A percentile compares a stretch with the other conserved stretches of the same genome.
phyloP scores from a whole-genome alignment of 2,329 filamentous ascomycete species.

The Sphaceloma murrayae region DNA sequence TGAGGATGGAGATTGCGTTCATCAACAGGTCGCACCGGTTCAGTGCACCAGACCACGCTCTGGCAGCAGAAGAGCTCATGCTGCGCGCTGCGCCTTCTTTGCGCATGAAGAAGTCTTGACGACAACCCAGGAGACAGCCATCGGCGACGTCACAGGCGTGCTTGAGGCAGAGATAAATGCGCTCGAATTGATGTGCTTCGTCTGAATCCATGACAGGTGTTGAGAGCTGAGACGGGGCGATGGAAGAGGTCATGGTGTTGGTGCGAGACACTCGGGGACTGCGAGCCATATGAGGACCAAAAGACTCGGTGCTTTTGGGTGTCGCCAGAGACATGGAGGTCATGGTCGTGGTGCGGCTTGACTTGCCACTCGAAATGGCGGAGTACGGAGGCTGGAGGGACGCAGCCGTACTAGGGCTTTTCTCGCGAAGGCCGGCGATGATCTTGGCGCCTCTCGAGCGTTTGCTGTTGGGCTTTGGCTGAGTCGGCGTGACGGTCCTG shows the following conservation, averaged over 20 bases:
- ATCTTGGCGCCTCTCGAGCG: slow-evolving; percentile 44
- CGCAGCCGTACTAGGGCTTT: slow-evolving; percentile 2
- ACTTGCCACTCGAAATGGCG: slow-evolving; percentile 31
- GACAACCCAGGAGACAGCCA: slow-evolving; percentile 59
- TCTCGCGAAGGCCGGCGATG: slow-evolving; percentile 35
- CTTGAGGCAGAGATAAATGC: slow-evolving; percentile 67
- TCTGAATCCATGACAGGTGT: slow-evolving; percentile 44
- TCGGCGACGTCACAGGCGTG: slow-evolving; percentile 64
- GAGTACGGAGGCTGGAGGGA: slow-evolving; percentile 23
- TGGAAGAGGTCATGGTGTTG: slow-evolving; percentile 40
- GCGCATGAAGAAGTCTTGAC: slow-evolving; percentile 54
- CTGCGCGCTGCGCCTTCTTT: slow-evolving; percentile 49
- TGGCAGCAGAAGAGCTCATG: slow-evolving; percentile 34
- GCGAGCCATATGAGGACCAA: slow-evolving; percentile 35
- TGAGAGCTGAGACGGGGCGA: slow-evolving; percentile 32
- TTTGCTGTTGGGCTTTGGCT: slow-evolving; percentile 35
- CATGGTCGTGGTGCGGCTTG: slow-evolving; percentile 46
- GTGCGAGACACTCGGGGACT: slow-evolving; percentile 34
- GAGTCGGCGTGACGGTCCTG: slow-evolving; percentile 37
- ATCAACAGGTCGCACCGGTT: slow-evolving; percentile 61
- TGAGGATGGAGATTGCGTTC: slow-evolving; percentile 63
- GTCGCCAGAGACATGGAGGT: slow-evolving; percentile 47
- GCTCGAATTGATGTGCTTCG: slow-evolving; percentile 73
- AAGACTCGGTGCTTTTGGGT: slow-evolving; percentile 74
- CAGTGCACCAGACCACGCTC: slow-evolving; percentile 62